A percentile compares a stretch with the other conserved stretches of the same genome.
Evolutionary conservation across 164 flowering plant genomes (phyloP).

Genomic region (Berberis thunbergii): DNA sequence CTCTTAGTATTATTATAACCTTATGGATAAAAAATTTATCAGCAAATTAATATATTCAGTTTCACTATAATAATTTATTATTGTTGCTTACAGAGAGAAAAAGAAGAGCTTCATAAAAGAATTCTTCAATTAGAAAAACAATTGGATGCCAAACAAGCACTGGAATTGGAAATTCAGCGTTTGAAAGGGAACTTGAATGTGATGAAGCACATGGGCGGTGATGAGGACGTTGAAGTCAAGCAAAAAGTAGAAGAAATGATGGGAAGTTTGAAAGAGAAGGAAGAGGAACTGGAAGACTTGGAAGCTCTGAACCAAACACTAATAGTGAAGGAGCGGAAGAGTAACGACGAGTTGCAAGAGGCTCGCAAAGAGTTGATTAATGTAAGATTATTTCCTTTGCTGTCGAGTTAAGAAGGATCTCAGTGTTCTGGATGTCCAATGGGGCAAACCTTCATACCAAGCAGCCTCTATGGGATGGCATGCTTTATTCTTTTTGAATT

Average conservation of each 20-base stretch:
- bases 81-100: slow-evolving; percentile 36
- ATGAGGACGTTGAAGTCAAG: slow-evolving; percentile 30
- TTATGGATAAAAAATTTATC: background rate
- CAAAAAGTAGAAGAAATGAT: slow-evolving; percentile 22
- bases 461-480: too few species aligned
- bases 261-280: slow-evolving; percentile 10
- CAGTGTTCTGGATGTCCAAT: too few species aligned
- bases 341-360: slow-evolving; percentile 55
- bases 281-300: slow-evolving; percentile 5
- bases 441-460: too few species aligned
- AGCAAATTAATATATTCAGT: background rate
- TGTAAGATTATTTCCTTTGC: slow-evolving; percentile 20
- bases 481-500: too few species aligned
- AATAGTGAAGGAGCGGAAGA: slow-evolving; percentile 10
- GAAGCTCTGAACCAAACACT: slow-evolving; percentile 12
- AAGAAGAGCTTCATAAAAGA: slow-evolving; percentile 39
- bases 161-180: slow-evolving; percentile 61
- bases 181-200: slow-evolving; percentile 54
- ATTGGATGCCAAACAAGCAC: slow-evolving; percentile 65
- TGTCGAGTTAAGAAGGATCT: background rate
- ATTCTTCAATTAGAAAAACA: slow-evolving; percentile 45
- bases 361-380: slow-evolving; percentile 53
- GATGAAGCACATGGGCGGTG: slow-evolving; percentile 46
- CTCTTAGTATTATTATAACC: too few species aligned
- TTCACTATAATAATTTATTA: background rate